These are phyloP conservation scores for Phytophthora constricta DNA, from an alignment of 352 stramenopile species.

Conservation along the genomic window DNA sequence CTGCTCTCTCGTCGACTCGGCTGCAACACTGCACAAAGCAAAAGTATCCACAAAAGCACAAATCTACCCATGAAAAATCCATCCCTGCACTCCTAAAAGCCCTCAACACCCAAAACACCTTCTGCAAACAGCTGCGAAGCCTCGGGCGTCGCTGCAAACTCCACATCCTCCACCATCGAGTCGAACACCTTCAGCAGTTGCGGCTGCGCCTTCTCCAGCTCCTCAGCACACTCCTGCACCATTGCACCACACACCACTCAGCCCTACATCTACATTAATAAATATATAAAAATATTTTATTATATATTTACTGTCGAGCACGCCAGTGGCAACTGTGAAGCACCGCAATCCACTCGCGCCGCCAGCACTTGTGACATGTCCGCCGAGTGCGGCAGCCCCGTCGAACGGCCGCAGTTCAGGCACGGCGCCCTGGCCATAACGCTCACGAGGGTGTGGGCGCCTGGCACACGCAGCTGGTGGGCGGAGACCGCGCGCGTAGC, in stretches of 20 bases:
- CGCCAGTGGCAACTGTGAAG: conserved; percentile 49
- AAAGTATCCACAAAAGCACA: not conserved
- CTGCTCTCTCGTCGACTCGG: conserved; percentile 29
- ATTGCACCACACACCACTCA: not conserved
- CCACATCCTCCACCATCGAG: conserved; percentile 49
- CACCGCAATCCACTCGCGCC: conserved; percentile 38
- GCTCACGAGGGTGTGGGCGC: conserved; percentile 38
- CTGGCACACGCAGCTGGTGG: conserved; percentile 19
- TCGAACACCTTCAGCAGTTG: conserved; percentile 49
- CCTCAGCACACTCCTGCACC: conserved; percentile 39
- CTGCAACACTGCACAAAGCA: conserved; percentile 36
- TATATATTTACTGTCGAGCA: conserved; percentile 44
- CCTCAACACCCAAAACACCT: too few species aligned
- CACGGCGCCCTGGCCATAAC: conserved; percentile 52
- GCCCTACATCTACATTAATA: not conserved
- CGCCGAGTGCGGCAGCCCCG: conserved; percentile 17
- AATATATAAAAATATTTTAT: conserved; percentile 4
- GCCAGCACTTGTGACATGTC: conserved; percentile 33
- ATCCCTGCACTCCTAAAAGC: too few species aligned
- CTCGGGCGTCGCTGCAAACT: conserved; percentile 42
- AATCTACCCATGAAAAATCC: too few species aligned
- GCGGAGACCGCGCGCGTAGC: conserved; percentile 20
- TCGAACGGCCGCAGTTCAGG: conserved; percentile 47
- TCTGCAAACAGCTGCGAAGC: conserved; percentile 52
- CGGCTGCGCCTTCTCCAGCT: conserved; percentile 26